These are phyloP conservation scores for Setaria viridis DNA, from an alignment of 202 grass and related monocot genomes.

Conservation along the genomic window DNA sequence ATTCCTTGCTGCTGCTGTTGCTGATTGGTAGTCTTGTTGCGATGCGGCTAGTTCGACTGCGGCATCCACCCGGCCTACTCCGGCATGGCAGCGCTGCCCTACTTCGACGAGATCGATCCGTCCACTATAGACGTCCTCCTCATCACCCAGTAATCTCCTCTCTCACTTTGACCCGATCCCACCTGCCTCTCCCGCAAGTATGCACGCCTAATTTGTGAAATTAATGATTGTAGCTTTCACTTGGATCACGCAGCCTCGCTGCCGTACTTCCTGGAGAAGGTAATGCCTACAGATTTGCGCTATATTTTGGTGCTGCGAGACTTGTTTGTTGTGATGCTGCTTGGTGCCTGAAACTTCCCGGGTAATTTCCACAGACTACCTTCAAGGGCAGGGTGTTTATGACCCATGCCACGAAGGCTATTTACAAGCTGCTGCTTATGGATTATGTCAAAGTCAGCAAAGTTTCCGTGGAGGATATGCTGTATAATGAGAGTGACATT, in stretches of 20 bases:
- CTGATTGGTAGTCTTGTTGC: background rate
- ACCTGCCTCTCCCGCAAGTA: background rate
- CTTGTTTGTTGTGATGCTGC: background rate
- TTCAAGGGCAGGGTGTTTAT: conserved; percentile 96
- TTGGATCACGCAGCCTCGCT: conserved; percentile 96
- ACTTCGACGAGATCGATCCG: conserved; percentile 98
- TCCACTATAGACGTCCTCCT: conserved; percentile 91
- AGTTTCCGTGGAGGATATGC: conserved; percentile 94
- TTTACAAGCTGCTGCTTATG: conserved; percentile 80
- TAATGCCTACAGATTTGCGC: conserved; percentile 16
- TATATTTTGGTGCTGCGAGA: background rate
- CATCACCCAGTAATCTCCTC: conserved; percentile 72
- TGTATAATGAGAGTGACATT: conserved; percentile 93
- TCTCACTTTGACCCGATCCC: background rate
- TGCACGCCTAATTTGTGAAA: background rate
- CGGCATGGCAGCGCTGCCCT: conserved; percentile 89
- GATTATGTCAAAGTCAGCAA: conserved; percentile 99
- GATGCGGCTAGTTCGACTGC: conserved; percentile 76
- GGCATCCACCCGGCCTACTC: conserved; percentile 96
- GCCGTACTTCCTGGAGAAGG: conserved; percentile 97
- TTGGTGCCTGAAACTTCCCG: conserved; percentile 1
- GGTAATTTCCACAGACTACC: conserved; percentile 68
- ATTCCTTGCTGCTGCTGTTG: background rate
- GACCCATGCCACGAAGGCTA: conserved; percentile 97
- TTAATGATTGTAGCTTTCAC: conserved; percentile 76